Percentiles rank a stretch among this genome's conserved stretches.
Conservation (phyloP, 2,329 filamentous ascomycete species). For the Dactylellina drechsleri region DNA sequence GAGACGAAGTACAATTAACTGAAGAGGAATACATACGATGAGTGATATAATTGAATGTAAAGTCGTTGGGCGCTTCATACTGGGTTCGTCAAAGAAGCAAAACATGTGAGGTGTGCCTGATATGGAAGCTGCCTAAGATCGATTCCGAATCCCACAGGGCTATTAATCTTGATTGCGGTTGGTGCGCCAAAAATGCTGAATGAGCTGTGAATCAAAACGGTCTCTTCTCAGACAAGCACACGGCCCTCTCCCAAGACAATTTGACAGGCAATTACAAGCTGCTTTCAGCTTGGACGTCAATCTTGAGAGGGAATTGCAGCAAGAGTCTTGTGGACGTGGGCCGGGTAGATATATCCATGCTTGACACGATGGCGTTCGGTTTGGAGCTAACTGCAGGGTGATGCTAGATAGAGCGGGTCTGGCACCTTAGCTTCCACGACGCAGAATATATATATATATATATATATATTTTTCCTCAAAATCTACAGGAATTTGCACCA, state of each 20-base stretch:
- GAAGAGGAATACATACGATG: not conserved
- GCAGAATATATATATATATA: too few species aligned
- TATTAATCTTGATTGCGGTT: constrained; percentile 45
- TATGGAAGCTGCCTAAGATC: constrained; percentile 54
- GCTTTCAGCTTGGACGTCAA: not conserved
- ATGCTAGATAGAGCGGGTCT: too few species aligned
- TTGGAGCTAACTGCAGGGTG: constrained; percentile 1
- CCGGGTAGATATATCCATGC: constrained; percentile 5
- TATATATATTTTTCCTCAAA: too few species aligned
- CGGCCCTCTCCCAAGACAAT: not conserved
- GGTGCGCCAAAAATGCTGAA: constrained; percentile 3
- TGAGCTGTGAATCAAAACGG: constrained; percentile 14
- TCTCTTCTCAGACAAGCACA: not conserved
- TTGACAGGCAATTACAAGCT: constrained; percentile 3
- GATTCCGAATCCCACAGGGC: constrained; percentile 46
- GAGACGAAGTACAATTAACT: too few species aligned
- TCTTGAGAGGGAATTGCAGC: not conserved
- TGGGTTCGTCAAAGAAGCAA: constrained; percentile 10
- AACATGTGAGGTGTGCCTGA: constrained; percentile 48
- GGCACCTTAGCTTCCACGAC: too few species aligned
- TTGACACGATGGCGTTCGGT: constrained; percentile 15
- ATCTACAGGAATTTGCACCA: too few species aligned
- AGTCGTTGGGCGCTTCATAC: too few species aligned
- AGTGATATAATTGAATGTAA: constrained; percentile 9
- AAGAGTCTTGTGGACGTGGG: constrained; percentile 3